phyloP scores from a whole-genome alignment of 306 rosid genomes.

The Fragaria ananassa region DNA sequence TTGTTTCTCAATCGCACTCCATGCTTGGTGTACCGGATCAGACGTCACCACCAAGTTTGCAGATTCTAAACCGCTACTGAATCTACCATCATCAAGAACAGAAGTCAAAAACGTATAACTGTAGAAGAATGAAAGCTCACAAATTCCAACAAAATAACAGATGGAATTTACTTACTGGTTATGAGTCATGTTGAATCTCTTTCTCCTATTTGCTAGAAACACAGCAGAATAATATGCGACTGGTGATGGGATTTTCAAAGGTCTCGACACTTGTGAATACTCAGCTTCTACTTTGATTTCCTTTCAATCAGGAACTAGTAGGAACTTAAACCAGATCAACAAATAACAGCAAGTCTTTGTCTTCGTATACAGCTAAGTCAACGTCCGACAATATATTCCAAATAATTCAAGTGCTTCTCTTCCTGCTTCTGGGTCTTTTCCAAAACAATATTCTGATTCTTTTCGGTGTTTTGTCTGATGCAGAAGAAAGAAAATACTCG shows the following conservation, averaged over 20 bases:
- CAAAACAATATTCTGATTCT: neutral
- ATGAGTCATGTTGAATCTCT: neutral
- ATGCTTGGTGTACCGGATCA: constrained; percentile 30
- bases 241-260: neutral
- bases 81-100: constrained; percentile 33
- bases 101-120: neutral
- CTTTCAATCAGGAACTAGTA: neutral
- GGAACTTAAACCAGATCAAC: neutral
- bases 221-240: neutral
- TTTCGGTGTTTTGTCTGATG: neutral
- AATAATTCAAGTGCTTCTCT: neutral
- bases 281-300: neutral
- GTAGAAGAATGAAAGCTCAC: neutral
- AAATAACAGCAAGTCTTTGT: neutral
- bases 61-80: constrained; percentile 43
- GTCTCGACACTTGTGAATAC: neutral
- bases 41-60: constrained; percentile 37
- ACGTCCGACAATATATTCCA: neutral
- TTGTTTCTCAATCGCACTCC: constrained; percentile 24
- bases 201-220: neutral
- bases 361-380: neutral
- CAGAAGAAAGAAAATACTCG: neutral
- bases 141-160: neutral
- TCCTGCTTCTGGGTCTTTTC: neutral
- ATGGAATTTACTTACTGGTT: neutral